Base-by-base conservation (phyloP, 1,284 basidiomycete species). In the Malassezia nana region DNA sequence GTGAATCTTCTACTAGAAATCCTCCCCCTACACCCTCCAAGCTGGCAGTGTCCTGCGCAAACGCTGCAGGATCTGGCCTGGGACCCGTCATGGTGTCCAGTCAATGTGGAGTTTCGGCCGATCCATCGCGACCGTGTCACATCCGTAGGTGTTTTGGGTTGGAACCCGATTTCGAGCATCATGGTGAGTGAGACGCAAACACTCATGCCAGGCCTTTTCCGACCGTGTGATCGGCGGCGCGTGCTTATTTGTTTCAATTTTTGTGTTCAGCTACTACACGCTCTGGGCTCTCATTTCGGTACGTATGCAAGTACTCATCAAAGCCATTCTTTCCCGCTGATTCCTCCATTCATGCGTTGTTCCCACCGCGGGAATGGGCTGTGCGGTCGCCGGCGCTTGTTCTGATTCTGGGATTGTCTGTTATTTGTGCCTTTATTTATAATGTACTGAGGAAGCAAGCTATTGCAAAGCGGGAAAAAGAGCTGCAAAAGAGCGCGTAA, bases 331-430 rank as follows among this genome's bases (percentile, higher is more conserved):
- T 92, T 59, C 82, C 86, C 52, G 60, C 79, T 4, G 80, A 81
- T 7, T 87, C 82, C 63, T 78, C 82, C 10, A 77, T 92, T 32
- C 87, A 91, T 62, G 66, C 67, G 46, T 82, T 81, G 74, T 94
- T 95, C 73, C 90, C 87, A 0, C 72, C 85, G 7, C 80, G 90
- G 52, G 87, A 90, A 77, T 94, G 89, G 89, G 90, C 88, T 5
- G 78, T 92, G 32, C 81, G 86, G 25, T 74, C 91, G 33, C 89
- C 90, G 32, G 86, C 87, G 1, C 81, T 88, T 68, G 77, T 89
- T 31, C 81, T 95, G 4, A 78, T 89, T 6, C 67, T 86, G 6
- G 89, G 89, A 13, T 75, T 91, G 42, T 79, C 83, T 8, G 83
- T 79, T 15, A 83, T 94, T 43, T 86, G 85, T 8, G 70, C 80